These are phyloP conservation scores for Aspergillus pseudoviridinutans DNA, from an alignment of 2,329 filamentous ascomycete species.

Conservation along the genomic window DNA sequence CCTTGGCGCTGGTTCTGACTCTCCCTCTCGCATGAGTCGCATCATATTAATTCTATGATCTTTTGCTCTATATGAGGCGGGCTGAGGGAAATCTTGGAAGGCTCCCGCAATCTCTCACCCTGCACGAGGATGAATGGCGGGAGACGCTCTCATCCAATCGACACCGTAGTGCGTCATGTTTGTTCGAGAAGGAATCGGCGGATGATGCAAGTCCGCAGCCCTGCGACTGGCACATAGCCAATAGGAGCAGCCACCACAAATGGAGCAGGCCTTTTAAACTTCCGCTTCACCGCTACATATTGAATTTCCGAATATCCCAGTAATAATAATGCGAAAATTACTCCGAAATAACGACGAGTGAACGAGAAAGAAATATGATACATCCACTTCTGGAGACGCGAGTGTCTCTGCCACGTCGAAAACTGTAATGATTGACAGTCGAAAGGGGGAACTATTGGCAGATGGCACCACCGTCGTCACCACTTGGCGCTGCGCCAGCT, in stretches of 20 bases:
- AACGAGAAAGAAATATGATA: conserved; percentile 3
- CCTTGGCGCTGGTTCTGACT: not conserved
- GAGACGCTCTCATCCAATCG: conserved; percentile 9
- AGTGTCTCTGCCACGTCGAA: conserved; percentile 18
- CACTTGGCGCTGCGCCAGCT: conserved; percentile 13
- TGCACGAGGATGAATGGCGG: conserved; percentile 4
- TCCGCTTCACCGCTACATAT: conserved; percentile 17
- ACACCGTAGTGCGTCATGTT: conserved; percentile 7
- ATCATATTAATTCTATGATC: too few species aligned
- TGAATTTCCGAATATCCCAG: too few species aligned
- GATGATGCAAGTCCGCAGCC: conserved; percentile 10
- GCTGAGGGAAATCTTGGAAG: not conserved
- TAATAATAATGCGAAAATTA: not conserved
- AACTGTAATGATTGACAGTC: not conserved
- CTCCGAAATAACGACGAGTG: not conserved
- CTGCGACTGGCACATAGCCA: not conserved
- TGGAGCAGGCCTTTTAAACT: not conserved
- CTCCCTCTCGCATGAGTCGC: too few species aligned
- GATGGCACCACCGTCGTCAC: conserved; percentile 8
- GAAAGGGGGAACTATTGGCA: conserved; percentile 11
- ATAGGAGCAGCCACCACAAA: not conserved
- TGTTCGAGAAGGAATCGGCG: not conserved
- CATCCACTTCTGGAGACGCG: not conserved
- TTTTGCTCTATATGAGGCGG: not conserved
- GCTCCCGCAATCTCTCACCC: conserved; percentile 2